These are phyloP conservation scores for Trichomonas vaginalis DNA, from an alignment of 208 protist genomes.

Conservation along the genomic window DNA sequence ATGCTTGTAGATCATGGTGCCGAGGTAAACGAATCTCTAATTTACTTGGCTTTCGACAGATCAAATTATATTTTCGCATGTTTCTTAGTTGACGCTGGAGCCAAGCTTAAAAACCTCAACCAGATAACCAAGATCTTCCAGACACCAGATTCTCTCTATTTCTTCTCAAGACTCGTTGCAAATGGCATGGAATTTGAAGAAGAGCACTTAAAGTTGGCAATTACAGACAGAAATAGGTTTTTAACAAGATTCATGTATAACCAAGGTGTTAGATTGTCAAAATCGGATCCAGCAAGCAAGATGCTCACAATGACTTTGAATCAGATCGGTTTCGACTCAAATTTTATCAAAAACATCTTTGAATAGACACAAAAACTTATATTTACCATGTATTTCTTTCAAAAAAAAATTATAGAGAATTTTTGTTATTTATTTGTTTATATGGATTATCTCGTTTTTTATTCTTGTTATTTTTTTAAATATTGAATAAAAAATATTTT, in stretches of 20 bases:
- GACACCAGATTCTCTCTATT: not conserved
- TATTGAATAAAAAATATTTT: too few species aligned
- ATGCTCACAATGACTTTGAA: not conserved
- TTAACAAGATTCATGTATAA: not conserved
- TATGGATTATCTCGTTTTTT: too few species aligned
- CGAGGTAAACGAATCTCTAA: not conserved
- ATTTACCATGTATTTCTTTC: too few species aligned
- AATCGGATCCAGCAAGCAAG: not conserved
- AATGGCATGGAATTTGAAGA: not conserved
- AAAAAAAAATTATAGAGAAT: too few species aligned
- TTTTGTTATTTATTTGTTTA: too few species aligned
- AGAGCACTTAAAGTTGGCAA: not conserved
- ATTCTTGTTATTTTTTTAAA: too few species aligned
- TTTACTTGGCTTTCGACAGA: not conserved
- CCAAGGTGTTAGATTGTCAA: not conserved
- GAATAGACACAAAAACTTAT: too few species aligned
- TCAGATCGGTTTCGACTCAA: not conserved
- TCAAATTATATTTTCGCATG: not conserved
- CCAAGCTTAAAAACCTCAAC: not conserved
- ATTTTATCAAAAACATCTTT: not conserved
- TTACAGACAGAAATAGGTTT: not conserved
- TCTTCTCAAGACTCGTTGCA: not conserved
- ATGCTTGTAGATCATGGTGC: not conserved
- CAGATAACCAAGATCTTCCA: not conserved
- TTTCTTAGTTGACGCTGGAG: not conserved